Conservation (phyloP, 768 basidiomycete genomes). For the Omphalotus guepiniiformis region DNA sequence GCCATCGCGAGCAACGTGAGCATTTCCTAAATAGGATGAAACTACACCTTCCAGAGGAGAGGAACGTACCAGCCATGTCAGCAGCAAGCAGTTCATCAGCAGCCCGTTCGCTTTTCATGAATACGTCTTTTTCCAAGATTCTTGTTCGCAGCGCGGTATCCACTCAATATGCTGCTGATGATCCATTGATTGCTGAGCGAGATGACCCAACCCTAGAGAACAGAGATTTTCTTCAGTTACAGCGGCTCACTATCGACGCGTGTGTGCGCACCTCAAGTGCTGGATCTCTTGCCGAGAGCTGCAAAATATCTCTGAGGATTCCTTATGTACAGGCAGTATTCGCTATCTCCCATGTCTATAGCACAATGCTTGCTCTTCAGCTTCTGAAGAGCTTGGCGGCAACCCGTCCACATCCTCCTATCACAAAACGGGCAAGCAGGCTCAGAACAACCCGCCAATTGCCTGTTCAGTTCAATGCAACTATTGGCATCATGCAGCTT, state of each 20-base stretch:
- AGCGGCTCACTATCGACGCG: neutral
- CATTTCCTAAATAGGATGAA: slow-evolving; percentile 45
- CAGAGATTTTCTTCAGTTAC: slow-evolving; percentile 43
- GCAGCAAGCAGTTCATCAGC: slow-evolving; percentile 32
- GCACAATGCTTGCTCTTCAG: slow-evolving; percentile 55
- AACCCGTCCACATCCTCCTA: slow-evolving; percentile 13
- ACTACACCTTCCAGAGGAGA: slow-evolving; percentile 52
- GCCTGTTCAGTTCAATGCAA: slow-evolving; percentile 24
- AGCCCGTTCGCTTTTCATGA: slow-evolving; percentile 32
- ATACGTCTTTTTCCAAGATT: slow-evolving; percentile 42
- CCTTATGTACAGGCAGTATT: slow-evolving; percentile 50
- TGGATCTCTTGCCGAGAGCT: slow-evolving; percentile 33
- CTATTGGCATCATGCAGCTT: slow-evolving; percentile 44
- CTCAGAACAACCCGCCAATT: slow-evolving; percentile 14
- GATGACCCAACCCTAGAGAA: slow-evolving; percentile 40
- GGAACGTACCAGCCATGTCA: slow-evolving; percentile 38
- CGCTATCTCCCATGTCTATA: slow-evolving; percentile 67
- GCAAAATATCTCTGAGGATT: slow-evolving; percentile 44
- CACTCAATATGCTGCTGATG: slow-evolving; percentile 63
- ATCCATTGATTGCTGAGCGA: slow-evolving; percentile 53
- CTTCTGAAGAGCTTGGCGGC: slow-evolving; percentile 40
- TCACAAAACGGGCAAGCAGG: slow-evolving; percentile 16
- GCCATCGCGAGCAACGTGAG: slow-evolving; percentile 29
- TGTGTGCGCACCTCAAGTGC: slow-evolving; percentile 12
- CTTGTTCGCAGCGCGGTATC: slow-evolving; percentile 60